Evolutionary conservation across 371 early-diverging fungal genomes (phyloP).

Genomic region (Apophysomyces trapeziformis): DNA sequence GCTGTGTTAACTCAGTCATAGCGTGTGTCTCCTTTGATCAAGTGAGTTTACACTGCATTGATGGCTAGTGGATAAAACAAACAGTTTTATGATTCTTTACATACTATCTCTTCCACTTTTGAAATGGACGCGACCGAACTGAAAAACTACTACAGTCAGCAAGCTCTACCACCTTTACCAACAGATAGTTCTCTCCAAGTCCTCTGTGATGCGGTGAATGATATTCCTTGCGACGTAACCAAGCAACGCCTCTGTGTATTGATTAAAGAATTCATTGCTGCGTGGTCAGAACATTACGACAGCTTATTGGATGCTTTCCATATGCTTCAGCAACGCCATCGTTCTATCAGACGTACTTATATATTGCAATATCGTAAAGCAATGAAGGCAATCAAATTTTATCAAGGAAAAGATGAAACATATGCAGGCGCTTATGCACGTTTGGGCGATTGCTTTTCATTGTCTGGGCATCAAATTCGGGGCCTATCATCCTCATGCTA

Average conservation of each 20-base stretch:
- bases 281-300: conserved; percentile 1
- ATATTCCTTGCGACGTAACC: background rate
- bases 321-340: background rate
- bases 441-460: background rate
- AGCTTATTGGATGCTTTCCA: background rate
- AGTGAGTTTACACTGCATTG: background rate
- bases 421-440: background rate
- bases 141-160: background rate
- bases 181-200: background rate
- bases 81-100: background rate
- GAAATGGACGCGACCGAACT: background rate
- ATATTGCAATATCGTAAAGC: conserved; percentile 19
- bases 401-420: conserved; percentile 16
- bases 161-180: background rate
- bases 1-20: background rate
- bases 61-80: background rate
- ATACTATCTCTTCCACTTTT: background rate
- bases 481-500: background rate
- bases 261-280: background rate
- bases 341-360: background rate
- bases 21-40: conserved; percentile 1
- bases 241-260: background rate
- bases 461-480: background rate
- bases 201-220: background rate
- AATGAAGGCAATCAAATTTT: conserved; percentile 23